These are phyloP conservation scores for Physcia stellaris DNA, from an alignment of 495 filamentous ascomycete genomes.

Conservation along the genomic window DNA sequence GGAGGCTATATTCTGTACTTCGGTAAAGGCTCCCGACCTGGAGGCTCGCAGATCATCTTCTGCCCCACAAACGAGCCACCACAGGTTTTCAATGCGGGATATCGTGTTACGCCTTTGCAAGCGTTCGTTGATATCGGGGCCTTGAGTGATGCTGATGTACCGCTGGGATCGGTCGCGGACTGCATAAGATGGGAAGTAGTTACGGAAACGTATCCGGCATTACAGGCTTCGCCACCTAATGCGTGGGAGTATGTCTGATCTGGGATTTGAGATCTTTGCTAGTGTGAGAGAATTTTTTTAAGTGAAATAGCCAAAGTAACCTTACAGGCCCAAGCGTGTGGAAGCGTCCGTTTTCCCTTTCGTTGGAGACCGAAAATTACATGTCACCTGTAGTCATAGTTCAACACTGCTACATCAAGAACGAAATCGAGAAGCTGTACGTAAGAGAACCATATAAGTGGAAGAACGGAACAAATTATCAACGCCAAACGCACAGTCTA, in stretches of 20 bases:
- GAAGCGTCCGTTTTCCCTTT: too few species aligned
- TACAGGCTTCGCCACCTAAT: background rate
- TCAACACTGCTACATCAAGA: too few species aligned
- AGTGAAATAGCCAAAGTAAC: too few species aligned
- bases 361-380: too few species aligned
- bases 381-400: too few species aligned
- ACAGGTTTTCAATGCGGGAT: background rate
- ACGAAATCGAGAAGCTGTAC: too few species aligned
- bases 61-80: background rate
- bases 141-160: background rate
- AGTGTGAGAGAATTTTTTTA: too few species aligned
- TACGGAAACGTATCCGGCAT: background rate
- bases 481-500: too few species aligned
- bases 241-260: background rate
- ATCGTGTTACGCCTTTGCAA: background rate
- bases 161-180: background rate
- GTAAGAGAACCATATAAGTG: too few species aligned
- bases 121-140: background rate
- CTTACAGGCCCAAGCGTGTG: too few species aligned
- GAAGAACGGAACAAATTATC: too few species aligned
- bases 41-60: background rate
- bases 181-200: background rate
- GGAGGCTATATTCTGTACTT: background rate
- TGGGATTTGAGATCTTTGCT: too few species aligned
- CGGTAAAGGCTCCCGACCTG: background rate